These are phyloP conservation scores for Datura wrightii DNA, from an alignment of 257 asterid genomes.

Conservation along the genomic window DNA sequence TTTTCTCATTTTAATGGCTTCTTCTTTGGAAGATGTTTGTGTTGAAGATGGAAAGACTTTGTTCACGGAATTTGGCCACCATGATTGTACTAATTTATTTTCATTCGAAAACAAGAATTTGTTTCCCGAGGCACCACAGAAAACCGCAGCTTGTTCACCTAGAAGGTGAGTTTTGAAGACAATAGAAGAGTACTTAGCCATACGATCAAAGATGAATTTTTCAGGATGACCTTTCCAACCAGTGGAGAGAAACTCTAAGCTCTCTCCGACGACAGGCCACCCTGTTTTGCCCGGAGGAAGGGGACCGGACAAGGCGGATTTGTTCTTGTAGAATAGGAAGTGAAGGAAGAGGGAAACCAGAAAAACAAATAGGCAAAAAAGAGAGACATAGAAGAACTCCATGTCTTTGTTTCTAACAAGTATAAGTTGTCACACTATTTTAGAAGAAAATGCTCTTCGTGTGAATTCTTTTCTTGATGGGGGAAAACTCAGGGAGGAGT, in stretches of 20 bases:
- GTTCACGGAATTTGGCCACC: constrained; percentile 23
- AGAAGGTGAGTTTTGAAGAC: constrained; percentile 21
- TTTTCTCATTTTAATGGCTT: constrained; percentile 26
- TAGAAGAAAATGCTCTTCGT: constrained; percentile 14
- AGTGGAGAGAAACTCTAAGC: constrained; percentile 17
- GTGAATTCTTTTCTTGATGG: constrained; percentile 1
- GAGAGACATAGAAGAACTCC: constrained; percentile 19
- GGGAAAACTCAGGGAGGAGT: not conserved
- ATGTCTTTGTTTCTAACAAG: not conserved
- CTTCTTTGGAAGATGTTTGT: constrained; percentile 25
- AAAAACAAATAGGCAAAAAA: constrained; percentile 16
- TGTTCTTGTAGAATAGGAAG: not conserved
- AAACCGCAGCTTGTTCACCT: constrained; percentile 9
- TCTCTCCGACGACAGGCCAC: constrained; percentile 22
- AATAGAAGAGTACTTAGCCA: constrained; percentile 2
- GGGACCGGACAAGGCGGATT: not conserved
- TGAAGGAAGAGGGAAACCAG: not conserved
- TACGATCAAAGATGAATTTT: constrained; percentile 24
- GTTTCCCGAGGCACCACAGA: constrained; percentile 13
- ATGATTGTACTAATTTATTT: constrained; percentile 16
- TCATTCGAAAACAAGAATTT: constrained; percentile 16
- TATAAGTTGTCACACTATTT: not conserved
- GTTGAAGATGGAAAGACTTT: constrained; percentile 22
- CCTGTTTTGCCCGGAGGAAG: constrained; percentile 23
- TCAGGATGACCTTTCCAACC: constrained; percentile 27